Conservation (phyloP, 306 rosid genomes). For the Malus sieversii region DNA sequence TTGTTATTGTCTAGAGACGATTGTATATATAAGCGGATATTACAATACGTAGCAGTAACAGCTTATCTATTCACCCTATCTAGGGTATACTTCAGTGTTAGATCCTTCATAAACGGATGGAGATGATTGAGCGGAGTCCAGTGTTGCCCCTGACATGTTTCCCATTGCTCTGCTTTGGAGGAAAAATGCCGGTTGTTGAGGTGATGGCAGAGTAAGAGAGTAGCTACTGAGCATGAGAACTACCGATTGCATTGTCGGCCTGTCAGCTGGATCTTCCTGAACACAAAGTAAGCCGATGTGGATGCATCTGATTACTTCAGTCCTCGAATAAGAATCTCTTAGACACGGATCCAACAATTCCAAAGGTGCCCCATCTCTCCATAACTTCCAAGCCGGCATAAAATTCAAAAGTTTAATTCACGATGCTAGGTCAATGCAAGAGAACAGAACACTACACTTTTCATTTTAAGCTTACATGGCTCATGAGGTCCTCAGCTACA, state of each 20-base stretch:
- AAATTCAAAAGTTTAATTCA: background rate
- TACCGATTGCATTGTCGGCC: constrained; percentile 46
- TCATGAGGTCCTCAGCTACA: background rate
- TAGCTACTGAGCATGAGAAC: constrained; percentile 37
- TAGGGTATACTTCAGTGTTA: constrained; percentile 2
- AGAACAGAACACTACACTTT: background rate
- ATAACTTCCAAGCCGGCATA: constrained; percentile 39
- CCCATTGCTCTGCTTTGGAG: constrained; percentile 3
- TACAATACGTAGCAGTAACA: background rate
- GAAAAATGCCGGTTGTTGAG: constrained; percentile 28
- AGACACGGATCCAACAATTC: constrained; percentile 30
- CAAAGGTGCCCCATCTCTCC: constrained; percentile 18
- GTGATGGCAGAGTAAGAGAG: constrained; percentile 21
- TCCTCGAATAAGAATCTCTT: constrained; percentile 1
- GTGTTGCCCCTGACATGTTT: background rate
- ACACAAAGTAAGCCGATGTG: constrained; percentile 46
- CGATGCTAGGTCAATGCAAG: background rate
- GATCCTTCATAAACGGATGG: background rate
- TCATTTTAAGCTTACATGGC: background rate
- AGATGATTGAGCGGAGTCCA: background rate
- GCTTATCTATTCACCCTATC: background rate
- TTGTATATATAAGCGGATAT: background rate
- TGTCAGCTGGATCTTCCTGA: constrained; percentile 34
- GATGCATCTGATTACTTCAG: constrained; percentile 42
- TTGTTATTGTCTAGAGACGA: too few relatives aligned